A percentile compares a stretch with the other conserved stretches of the same genome.
phyloP scores from a whole-genome alignment of 1,284 basidiomycete species.

The Malassezia equina region DNA sequence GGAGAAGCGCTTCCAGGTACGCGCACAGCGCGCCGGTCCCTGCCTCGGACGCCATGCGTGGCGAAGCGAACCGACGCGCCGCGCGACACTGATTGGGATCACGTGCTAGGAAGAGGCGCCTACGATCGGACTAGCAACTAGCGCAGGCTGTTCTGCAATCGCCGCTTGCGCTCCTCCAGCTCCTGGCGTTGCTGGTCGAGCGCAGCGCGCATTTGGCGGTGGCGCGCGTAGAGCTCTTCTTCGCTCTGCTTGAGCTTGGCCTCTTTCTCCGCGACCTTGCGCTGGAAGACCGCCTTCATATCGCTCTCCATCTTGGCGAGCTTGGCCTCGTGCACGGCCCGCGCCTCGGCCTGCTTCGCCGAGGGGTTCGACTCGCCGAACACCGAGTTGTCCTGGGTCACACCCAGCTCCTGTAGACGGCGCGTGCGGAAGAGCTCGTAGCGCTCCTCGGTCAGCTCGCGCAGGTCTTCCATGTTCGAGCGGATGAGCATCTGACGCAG shows the following conservation, averaged over 20 bases:
- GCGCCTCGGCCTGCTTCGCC: conserved; percentile 45
- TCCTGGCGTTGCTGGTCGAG: conserved; percentile 91
- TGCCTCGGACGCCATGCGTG: neutral
- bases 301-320: conserved; percentile 48
- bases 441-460: conserved; percentile 41
- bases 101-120: neutral
- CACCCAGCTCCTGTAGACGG: conserved; percentile 41
- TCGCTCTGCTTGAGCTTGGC: conserved; percentile 48
- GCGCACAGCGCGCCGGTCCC: conserved; percentile 16
- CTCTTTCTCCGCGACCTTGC: conserved; percentile 47
- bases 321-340: conserved; percentile 46
- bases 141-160: conserved; percentile 51
- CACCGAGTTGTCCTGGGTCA: conserved; percentile 44
- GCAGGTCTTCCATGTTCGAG: conserved; percentile 48
- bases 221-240: conserved; percentile 46
- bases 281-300: conserved; percentile 48
- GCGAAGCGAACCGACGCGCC: neutral
- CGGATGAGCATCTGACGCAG: conserved; percentile 48
- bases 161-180: conserved; percentile 95
- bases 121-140: conserved; percentile 20
- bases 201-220: conserved; percentile 46
- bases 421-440: conserved; percentile 45
- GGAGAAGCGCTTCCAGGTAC: conserved; percentile 24
- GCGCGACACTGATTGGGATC: neutral
- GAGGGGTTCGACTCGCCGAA: conserved; percentile 44